These are phyloP conservation scores for Sugiyamaella qingdaonensis DNA, from an alignment of 805 yeast species.

Conservation along the genomic window DNA sequence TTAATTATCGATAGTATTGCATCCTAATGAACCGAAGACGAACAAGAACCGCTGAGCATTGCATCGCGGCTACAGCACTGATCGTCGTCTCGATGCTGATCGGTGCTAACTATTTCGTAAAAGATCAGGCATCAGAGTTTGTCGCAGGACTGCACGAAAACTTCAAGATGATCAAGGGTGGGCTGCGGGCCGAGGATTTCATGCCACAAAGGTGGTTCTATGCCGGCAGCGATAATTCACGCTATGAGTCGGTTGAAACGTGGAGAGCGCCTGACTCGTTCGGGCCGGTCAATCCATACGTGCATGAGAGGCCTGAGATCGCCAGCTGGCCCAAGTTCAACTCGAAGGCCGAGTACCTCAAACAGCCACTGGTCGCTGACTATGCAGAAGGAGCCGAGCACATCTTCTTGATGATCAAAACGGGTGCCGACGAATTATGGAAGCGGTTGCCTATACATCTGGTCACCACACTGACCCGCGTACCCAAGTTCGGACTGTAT, in stretches of 20 bases:
- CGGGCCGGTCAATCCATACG: constrained; percentile 2
- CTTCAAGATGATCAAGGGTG: no score
- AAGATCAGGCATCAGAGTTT: no score
- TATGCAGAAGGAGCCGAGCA: constrained; percentile 24
- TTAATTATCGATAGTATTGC: no score
- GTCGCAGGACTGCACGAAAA: no score
- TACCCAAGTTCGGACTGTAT: constrained; percentile 32
- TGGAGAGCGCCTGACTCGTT: constrained; percentile 18
- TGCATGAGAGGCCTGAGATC: constrained; percentile 11
- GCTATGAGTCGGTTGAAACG: constrained; percentile 13
- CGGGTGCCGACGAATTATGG: constrained; percentile 35
- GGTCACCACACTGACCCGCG: constrained; percentile 29
- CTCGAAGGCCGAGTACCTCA: constrained; percentile 15
- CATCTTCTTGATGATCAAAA: constrained; percentile 34
- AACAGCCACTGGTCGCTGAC: constrained; percentile 25
- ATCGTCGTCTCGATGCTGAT: no score
- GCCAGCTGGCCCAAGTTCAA: constrained; percentile 7
- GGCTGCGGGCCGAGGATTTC: constrained; percentile 3
- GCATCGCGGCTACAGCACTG: no score
- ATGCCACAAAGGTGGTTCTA: background rate
- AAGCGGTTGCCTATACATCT: constrained; percentile 34
- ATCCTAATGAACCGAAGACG: no score
- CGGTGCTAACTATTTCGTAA: no score
- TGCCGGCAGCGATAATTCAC: background rate
- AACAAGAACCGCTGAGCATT: no score